Evolutionary conservation across 768 basidiomycete species (phyloP).

Genomic region (Xerocomus brunneocitrinus): DNA sequence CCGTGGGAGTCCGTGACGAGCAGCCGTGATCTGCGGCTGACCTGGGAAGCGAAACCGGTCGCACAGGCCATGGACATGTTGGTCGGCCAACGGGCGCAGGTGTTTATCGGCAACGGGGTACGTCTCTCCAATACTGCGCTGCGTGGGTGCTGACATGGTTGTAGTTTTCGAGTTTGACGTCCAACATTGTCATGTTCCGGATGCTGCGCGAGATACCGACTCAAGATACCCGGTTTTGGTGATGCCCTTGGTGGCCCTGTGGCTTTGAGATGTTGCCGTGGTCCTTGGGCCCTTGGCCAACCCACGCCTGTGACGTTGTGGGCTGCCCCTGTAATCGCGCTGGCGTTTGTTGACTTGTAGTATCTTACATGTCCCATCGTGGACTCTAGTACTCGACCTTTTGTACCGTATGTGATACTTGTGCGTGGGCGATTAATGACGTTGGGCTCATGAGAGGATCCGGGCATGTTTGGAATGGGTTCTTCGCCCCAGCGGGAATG

Average conservation of each 20-base stretch:
- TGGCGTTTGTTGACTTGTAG: too few relatives aligned
- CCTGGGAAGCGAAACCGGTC: constrained; percentile 53
- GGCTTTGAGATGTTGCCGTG: neutral
- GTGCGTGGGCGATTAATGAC: too few relatives aligned
- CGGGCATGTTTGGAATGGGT: too few relatives aligned
- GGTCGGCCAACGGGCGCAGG: constrained; percentile 57
- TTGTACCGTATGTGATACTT: neutral
- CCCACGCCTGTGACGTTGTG: neutral
- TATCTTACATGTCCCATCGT: neutral
- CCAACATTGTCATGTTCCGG: constrained; percentile 44
- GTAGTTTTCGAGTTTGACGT: constrained; percentile 47
- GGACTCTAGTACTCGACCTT: neutral
- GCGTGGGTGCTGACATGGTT: neutral
- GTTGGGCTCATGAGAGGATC: too few relatives aligned
- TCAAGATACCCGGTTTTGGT: constrained; percentile 41
- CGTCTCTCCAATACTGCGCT: constrained; percentile 21
- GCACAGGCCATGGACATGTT: constrained; percentile 65
- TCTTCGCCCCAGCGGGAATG: too few relatives aligned
- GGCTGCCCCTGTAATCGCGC: neutral
- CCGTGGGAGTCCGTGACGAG: constrained; percentile 49
- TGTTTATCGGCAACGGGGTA: constrained; percentile 70
- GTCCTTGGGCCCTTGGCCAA: neutral
- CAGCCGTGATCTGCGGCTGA: constrained; percentile 50
- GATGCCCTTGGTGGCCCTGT: neutral
- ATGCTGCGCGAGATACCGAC: constrained; percentile 33